These are phyloP conservation scores for Solanum appendiculatum DNA, from an alignment of 257 asterid genomes.

Conservation along the genomic window DNA sequence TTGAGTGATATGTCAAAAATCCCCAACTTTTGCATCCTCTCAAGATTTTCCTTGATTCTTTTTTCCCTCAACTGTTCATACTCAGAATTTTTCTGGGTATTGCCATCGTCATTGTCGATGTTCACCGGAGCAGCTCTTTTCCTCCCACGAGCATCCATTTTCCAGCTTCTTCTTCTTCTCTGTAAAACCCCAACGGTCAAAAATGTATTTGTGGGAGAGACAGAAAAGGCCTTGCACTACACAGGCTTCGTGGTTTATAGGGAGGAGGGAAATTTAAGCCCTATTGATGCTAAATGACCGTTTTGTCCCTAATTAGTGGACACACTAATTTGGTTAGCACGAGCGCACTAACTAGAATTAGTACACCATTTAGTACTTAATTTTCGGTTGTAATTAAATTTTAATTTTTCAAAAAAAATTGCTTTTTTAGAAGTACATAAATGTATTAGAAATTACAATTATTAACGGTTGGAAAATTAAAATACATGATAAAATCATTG, in stretches of 20 bases:
- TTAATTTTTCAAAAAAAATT: not conserved
- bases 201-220: not conserved
- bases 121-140: slow-evolving; percentile 6
- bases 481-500: not conserved
- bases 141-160: not conserved
- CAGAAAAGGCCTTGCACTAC: not conserved
- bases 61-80: slow-evolving; percentile 76
- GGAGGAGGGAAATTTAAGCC: not conserved
- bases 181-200: not conserved
- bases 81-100: slow-evolving; percentile 10
- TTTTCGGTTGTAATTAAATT: not conserved
- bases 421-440: not conserved
- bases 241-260: not conserved
- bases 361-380: not conserved
- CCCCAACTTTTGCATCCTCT: slow-evolving; percentile 84
- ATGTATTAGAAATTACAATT: not conserved
- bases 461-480: not conserved
- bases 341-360: not conserved
- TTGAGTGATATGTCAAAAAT: slow-evolving; percentile 56
- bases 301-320: not conserved
- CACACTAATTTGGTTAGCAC: not conserved
- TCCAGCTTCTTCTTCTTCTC: not conserved
- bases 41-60: slow-evolving; percentile 66
- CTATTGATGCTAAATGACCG: not conserved
- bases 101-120: slow-evolving; percentile 1